These are phyloP conservation scores for Ceratocystis cacaofunesta DNA, from an alignment of 2,329 filamentous ascomycete species.

Conservation along the genomic window DNA sequence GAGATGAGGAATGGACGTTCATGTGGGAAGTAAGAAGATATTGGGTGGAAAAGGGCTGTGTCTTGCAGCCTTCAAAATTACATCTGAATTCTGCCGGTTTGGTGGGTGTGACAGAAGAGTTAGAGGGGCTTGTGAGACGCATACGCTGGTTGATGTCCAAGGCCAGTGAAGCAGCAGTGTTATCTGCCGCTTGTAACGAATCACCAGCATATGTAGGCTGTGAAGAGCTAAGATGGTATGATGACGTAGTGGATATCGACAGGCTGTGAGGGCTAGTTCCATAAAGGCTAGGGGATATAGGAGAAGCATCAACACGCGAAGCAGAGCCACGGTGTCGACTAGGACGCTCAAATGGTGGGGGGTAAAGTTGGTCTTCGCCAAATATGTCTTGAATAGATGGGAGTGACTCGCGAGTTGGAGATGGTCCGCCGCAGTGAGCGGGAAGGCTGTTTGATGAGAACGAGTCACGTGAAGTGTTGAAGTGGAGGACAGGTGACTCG, in stretches of 20 bases:
- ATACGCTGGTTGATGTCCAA: slow-evolving; percentile 8
- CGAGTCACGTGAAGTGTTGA: not conserved
- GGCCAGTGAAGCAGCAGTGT: not conserved
- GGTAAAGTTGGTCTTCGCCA: slow-evolving; percentile 7
- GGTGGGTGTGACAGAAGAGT: slow-evolving; percentile 1
- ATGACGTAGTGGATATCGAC: slow-evolving; percentile 2
- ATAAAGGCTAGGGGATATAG: slow-evolving; percentile 5
- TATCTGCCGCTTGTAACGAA: not conserved
- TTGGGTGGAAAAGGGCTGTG: slow-evolving; percentile 61
- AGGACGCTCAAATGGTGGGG: not conserved
- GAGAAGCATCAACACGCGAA: slow-evolving; percentile 8
- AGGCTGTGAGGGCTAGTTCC: slow-evolving; percentile 13
- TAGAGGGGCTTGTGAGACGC: slow-evolving; percentile 8
- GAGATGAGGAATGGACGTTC: slow-evolving; percentile 51
- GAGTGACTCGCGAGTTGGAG: not conserved
- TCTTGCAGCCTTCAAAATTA: slow-evolving; percentile 45
- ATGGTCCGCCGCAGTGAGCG: not conserved
- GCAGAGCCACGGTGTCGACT: slow-evolving; percentile 4
- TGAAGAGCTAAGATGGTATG: slow-evolving; percentile 15
- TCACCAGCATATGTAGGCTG: slow-evolving; percentile 10
- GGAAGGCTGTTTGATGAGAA: slow-evolving; percentile 8
- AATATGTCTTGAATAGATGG: slow-evolving; percentile 11
- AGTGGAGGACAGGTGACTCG: not conserved
- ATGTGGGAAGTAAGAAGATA: slow-evolving; percentile 67
- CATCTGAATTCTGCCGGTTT: slow-evolving; percentile 11